Evolutionary conservation across 2,329 filamentous ascomycete genomes (phyloP).

Genomic region (Cadophora sp.): DNA sequence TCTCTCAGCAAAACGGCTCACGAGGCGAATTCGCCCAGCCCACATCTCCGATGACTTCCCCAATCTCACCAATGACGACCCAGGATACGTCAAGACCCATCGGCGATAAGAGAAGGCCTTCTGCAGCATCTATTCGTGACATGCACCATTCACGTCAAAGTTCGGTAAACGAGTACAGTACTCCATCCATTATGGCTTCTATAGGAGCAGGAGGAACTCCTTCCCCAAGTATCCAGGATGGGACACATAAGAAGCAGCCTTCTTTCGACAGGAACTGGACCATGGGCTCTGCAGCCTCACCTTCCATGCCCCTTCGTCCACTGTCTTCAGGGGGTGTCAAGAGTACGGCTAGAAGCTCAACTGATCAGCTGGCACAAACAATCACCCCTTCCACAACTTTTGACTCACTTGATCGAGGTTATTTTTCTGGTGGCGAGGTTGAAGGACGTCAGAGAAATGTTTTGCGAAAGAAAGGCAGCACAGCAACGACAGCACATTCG

Average conservation of each 20-base stretch:
- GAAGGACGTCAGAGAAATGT: slow-evolving; percentile 80
- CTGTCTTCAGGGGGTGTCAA: slow-evolving; percentile 40
- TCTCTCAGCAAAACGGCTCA: slow-evolving; percentile 42
- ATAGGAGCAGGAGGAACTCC: slow-evolving; percentile 45
- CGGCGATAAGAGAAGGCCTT: slow-evolving; percentile 66
- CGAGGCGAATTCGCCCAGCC: slow-evolving; percentile 41
- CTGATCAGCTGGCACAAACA: slow-evolving; percentile 44
- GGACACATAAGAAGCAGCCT: slow-evolving; percentile 66
- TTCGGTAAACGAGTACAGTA: slow-evolving; percentile 58
- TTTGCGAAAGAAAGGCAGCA: slow-evolving; percentile 77
- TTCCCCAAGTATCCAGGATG: slow-evolving; percentile 35
- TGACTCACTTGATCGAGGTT: slow-evolving; percentile 72
- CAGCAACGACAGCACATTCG: slow-evolving; percentile 60
- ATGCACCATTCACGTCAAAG: slow-evolving; percentile 85
- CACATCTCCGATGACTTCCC: slow-evolving; percentile 51
- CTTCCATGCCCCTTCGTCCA: slow-evolving; percentile 39
- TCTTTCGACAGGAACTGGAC: slow-evolving; percentile 77
- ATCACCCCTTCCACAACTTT: slow-evolving; percentile 56
- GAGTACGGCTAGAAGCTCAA: slow-evolving; percentile 41
- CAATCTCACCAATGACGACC: slow-evolving; percentile 49
- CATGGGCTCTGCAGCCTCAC: slow-evolving; percentile 54
- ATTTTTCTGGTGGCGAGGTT: slow-evolving; percentile 89
- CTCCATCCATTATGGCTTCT: slow-evolving; percentile 52
- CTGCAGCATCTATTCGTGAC: slow-evolving; percentile 81
- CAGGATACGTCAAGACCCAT: slow-evolving; percentile 48